Percentiles rank a stretch among this genome's conserved stretches.
Conservation (phyloP, 768 basidiomycete genomes). For the Agrocybe pediades region DNA sequence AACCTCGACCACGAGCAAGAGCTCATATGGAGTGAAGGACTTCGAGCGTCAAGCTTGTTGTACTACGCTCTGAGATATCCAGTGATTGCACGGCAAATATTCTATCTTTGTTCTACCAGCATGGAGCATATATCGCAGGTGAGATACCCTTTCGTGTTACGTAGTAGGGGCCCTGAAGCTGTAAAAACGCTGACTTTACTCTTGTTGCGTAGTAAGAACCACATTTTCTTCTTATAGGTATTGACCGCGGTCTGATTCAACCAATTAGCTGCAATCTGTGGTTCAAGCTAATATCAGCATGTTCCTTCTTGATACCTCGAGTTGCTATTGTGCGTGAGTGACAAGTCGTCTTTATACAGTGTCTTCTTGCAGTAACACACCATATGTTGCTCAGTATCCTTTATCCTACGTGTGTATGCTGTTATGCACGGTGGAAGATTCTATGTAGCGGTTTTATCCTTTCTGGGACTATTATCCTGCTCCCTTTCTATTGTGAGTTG, state of each 20-base stretch:
- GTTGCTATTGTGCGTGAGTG: neutral
- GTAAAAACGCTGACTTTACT: no score
- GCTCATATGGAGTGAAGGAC: conserved; percentile 1
- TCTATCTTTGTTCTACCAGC: neutral
- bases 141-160: neutral
- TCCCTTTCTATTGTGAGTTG: neutral
- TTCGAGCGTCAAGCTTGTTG: neutral
- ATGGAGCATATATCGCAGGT: neutral
- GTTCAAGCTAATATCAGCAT: neutral
- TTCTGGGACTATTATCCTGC: neutral
- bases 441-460: neutral
- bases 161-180: no score
- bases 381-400: neutral
- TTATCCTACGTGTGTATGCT: neutral
- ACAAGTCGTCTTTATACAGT: neutral
- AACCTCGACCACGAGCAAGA: conserved; percentile 2
- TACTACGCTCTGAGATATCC: neutral
- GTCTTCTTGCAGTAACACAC: neutral
- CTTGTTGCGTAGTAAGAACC: neutral
- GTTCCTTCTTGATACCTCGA: neutral
- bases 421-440: neutral
- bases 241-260: neutral
- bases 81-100: neutral
- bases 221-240: neutral
- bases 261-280: neutral